Percentiles rank a stretch among this genome's conserved stretches.
Evolutionary conservation across 768 basidiomycete species (phyloP).

Genomic region (Auricularia heimuer): DNA sequence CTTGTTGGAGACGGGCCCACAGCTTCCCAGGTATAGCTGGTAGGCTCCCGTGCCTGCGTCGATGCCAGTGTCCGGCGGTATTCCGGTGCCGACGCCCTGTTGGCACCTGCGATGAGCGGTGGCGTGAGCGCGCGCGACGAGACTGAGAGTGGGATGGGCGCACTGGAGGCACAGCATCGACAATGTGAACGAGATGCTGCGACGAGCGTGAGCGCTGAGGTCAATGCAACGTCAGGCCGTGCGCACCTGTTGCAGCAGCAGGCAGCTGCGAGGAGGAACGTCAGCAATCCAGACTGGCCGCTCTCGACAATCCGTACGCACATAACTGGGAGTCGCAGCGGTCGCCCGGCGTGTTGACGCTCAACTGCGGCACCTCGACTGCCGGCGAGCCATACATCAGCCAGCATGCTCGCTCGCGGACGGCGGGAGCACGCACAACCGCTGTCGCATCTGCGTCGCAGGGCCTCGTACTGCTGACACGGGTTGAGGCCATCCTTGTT

Average conservation of each 20-base stretch:
- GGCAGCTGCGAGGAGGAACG: background rate
- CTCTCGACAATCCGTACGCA: background rate
- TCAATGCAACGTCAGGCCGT: background rate
- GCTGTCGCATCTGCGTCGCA: background rate
- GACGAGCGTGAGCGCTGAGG: background rate
- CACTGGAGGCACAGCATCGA: slow-evolving; percentile 1
- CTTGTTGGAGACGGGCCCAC: background rate
- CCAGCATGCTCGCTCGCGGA: background rate
- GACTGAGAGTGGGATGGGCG: background rate
- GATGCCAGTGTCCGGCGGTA: background rate
- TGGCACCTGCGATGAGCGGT: background rate
- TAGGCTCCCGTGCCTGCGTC: background rate
- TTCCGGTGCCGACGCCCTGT: background rate
- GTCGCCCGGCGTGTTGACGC: background rate
- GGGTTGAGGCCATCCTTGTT: background rate
- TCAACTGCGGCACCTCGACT: background rate
- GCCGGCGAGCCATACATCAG: background rate
- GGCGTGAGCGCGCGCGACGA: background rate
- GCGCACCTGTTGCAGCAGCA: background rate
- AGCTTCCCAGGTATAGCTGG: background rate
- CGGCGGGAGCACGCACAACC: background rate
- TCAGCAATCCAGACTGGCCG: background rate
- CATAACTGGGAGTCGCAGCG: background rate
- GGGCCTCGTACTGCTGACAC: background rate
- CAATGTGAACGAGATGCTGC: background rate